Evolutionary conservation across 2,329 filamentous ascomycete genomes (phyloP).

Genomic region (Diaporthe velutina): DNA sequence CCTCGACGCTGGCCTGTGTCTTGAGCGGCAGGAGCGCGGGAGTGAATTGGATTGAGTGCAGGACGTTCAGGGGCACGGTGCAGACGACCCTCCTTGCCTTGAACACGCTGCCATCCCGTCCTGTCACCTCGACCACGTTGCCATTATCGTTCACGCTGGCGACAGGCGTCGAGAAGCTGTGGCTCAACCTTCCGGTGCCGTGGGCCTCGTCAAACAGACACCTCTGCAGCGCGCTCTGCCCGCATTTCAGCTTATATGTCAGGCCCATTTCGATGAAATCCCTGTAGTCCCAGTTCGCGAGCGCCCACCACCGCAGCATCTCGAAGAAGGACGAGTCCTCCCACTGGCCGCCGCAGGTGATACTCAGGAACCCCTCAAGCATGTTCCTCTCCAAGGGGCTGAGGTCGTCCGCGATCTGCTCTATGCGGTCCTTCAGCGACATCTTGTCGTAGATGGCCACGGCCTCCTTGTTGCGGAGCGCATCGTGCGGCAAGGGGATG

Average conservation of each 20-base stretch:
- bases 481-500: conserved; percentile 56
- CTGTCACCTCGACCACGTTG: conserved; percentile 49
- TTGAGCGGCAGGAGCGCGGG: conserved; percentile 54
- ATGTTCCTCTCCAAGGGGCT: conserved; percentile 55
- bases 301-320: conserved; percentile 62
- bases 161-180: conserved; percentile 56
- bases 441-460: conserved; percentile 52
- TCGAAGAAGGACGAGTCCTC: conserved; percentile 60
- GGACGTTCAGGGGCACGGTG: conserved; percentile 59
- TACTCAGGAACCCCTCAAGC: conserved; percentile 56
- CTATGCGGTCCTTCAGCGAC: conserved; percentile 57
- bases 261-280: conserved; percentile 55
- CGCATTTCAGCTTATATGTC: conserved; percentile 56
- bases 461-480: conserved; percentile 49
- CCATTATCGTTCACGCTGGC: conserved; percentile 48
- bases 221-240: conserved; percentile 60
- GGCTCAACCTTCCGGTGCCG: conserved; percentile 52
- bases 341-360: conserved; percentile 56
- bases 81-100: conserved; percentile 52
- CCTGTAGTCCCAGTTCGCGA: conserved; percentile 55
- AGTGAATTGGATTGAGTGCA: conserved; percentile 55
- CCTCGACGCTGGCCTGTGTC: conserved; percentile 51
- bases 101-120: conserved; percentile 48
- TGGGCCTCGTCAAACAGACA: conserved; percentile 59
- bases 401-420: conserved; percentile 53